Conservation (phyloP, 169 alveolate genomes). For the Eimeria brunetti region DNA sequence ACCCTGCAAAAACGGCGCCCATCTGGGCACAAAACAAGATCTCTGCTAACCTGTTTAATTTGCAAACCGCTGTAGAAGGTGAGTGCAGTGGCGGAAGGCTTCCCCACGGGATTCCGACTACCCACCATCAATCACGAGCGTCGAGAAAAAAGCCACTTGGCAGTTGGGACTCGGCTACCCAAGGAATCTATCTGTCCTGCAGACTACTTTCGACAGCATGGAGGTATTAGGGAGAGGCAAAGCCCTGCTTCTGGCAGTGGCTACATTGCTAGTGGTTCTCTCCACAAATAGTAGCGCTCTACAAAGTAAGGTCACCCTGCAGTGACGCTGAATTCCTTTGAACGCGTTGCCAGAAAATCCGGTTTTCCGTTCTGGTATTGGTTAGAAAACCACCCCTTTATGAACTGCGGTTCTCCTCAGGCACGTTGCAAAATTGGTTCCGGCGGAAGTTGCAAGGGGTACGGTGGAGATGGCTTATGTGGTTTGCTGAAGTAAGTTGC, state of each 20-base stretch:
- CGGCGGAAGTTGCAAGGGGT: slow-evolving; percentile 11
- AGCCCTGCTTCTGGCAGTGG: slow-evolving; percentile 53
- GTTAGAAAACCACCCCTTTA: too few species aligned
- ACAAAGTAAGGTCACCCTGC: slow-evolving; percentile 5
- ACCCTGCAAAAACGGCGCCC: neutral
- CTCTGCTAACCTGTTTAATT: neutral
- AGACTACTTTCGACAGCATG: neutral
- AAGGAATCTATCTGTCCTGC: neutral
- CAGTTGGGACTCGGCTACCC: neutral
- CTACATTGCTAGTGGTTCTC: neutral
- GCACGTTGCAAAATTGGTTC: slow-evolving; percentile 29
- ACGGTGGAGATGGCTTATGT: neutral
- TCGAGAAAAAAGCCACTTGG: neutral
- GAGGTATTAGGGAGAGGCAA: neutral
- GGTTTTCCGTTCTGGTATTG: neutral
- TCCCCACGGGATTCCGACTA: neutral
- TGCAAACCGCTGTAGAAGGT: neutral
- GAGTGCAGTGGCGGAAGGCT: neutral
- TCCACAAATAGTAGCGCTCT: neutral
- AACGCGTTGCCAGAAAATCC: neutral
- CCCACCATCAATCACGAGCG: neutral
- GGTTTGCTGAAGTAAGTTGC: neutral
- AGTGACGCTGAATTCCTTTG: neutral
- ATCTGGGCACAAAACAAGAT: neutral
- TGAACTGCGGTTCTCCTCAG: neutral